Evolutionary conservation across 176 grass and related monocot species (phyloP).

Genomic region (Bolboschoenus planiculmis): DNA sequence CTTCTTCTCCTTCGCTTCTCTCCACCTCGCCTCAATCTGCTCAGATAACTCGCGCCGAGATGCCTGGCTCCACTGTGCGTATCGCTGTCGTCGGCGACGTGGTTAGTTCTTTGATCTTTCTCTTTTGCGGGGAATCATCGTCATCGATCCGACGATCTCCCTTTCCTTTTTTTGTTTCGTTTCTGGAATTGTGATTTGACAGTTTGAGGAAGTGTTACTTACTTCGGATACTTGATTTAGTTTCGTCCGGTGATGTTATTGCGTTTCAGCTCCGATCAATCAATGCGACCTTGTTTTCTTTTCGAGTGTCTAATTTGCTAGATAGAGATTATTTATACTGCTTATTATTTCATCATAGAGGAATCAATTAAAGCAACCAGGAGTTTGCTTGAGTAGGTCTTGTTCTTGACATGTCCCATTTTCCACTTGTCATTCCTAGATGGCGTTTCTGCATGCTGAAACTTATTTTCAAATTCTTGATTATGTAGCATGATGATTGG

Average conservation of each 20-base stretch:
- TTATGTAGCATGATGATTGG: constrained; percentile 84
- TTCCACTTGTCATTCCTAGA: neutral
- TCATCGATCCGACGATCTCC: too few relatives aligned
- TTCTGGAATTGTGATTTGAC: neutral
- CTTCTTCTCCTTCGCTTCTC: neutral
- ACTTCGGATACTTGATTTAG: neutral
- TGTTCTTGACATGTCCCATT: neutral
- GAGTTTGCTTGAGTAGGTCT: constrained; percentile 7
- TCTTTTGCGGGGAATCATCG: neutral
- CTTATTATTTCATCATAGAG: neutral
- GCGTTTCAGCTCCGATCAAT: neutral
- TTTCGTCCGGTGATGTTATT: neutral
- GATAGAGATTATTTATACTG: neutral
- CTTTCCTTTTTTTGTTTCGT: neutral
- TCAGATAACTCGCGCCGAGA: constrained; percentile 20
- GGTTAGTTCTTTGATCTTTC: constrained; percentile 37
- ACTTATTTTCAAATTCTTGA: constrained; percentile 16
- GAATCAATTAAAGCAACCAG: neutral
- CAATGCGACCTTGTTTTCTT: neutral
- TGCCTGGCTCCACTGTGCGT: constrained; percentile 33
- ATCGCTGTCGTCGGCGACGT: constrained; percentile 89
- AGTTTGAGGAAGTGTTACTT: constrained; percentile 1
- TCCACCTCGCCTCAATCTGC: neutral
- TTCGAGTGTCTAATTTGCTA: neutral
- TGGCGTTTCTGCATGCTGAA: neutral